Conservation (phyloP, 2,329 filamentous ascomycete species). For the Fusarium hostae region DNA sequence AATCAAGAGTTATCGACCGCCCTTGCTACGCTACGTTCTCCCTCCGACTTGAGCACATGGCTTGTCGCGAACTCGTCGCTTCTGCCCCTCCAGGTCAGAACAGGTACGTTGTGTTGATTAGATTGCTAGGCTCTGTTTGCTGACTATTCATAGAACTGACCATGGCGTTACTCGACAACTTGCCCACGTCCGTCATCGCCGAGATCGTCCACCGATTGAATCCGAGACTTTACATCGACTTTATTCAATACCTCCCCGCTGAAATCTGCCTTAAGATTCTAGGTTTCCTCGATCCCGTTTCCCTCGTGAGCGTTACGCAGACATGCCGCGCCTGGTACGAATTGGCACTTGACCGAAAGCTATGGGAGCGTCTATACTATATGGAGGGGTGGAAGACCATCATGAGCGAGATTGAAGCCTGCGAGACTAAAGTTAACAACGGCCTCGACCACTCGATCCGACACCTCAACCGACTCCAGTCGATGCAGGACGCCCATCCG, state of each 20-base stretch:
- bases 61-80: constrained; percentile 61
- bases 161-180: constrained; percentile 78
- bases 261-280: constrained; percentile 94
- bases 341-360: constrained; percentile 81
- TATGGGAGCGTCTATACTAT: constrained; percentile 88
- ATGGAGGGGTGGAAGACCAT: constrained; percentile 88
- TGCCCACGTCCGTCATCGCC: constrained; percentile 83
- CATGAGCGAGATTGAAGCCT: constrained; percentile 70
- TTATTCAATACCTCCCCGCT: constrained; percentile 83
- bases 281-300: constrained; percentile 83
- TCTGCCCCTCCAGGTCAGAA: constrained; percentile 61
- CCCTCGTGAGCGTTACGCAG: constrained; percentile 80
- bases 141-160: constrained; percentile 72
- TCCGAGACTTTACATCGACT: constrained; percentile 91
- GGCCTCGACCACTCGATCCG: constrained; percentile 52
- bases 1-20: constrained; percentile 48
- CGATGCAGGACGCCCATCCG: constrained; percentile 60
- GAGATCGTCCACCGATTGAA: constrained; percentile 83
- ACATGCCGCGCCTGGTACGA: constrained; percentile 86
- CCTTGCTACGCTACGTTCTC: constrained; percentile 52
- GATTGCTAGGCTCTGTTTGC: background rate
- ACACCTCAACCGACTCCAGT: constrained; percentile 57
- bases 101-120: constrained; percentile 52
- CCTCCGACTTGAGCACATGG: constrained; percentile 61
- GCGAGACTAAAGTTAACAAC: constrained; percentile 70